Conservation (phyloP, 805 yeast genomes). For the Myxozyma mucilagina region DNA sequence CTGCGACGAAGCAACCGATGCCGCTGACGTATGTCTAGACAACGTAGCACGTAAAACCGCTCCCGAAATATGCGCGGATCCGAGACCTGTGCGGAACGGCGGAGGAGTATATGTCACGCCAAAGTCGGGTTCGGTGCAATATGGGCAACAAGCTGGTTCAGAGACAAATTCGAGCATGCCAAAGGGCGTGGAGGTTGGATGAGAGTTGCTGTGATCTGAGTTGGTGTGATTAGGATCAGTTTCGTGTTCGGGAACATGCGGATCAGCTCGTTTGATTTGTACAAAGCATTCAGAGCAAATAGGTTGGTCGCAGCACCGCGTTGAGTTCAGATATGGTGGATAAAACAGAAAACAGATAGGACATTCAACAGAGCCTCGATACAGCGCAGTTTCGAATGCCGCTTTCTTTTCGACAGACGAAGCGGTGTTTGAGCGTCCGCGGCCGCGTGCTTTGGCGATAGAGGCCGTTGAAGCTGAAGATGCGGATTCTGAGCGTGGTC, state of each 20-base stretch:
- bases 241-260: constrained; percentile 72
- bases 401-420: constrained; percentile 19
- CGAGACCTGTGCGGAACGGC: constrained; percentile 50
- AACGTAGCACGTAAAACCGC: constrained; percentile 24
- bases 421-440: constrained; percentile 25
- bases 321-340: constrained; percentile 72
- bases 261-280: constrained; percentile 86
- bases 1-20: constrained; percentile 5
- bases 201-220: not conserved
- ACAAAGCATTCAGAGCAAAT: constrained; percentile 97
- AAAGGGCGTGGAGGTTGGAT: constrained; percentile 14
- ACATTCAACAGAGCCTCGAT: constrained; percentile 74
- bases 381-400: constrained; percentile 53
- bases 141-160: constrained; percentile 90
- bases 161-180: constrained; percentile 55
- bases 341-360: constrained; percentile 91
- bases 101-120: constrained; percentile 81
- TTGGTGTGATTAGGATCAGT: constrained; percentile 36
- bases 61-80: constrained; percentile 14
- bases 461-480: not conserved
- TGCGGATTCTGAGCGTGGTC: constrained; percentile 19
- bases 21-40: constrained; percentile 20
- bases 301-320: constrained; percentile 89
- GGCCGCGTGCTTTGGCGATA: constrained; percentile 15
- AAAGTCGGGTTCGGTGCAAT: constrained; percentile 83